phyloP scores from a whole-genome alignment of 106 monocot genomes.

The Platanthera guangdongensis region DNA sequence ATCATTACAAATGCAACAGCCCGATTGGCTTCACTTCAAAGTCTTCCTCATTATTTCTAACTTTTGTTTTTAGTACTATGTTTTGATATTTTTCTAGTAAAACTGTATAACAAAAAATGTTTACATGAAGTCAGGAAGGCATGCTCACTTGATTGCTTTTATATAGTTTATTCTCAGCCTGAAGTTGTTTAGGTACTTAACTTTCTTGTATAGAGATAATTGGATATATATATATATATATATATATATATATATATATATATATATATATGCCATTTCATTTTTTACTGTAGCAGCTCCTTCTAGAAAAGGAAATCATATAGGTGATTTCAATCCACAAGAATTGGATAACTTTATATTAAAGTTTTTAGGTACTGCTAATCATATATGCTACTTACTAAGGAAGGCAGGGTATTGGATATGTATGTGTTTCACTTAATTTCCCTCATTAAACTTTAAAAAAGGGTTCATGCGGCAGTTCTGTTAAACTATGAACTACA shows the following conservation, averaged over 20 bases:
- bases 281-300: slow-evolving; percentile 16
- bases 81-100: background rate
- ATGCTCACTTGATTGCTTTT: background rate
- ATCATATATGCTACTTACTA: background rate
- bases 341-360: slow-evolving; percentile 36
- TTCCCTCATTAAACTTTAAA: slow-evolving; percentile 25
- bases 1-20: no score
- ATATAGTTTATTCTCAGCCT: background rate
- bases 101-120: background rate
- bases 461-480: slow-evolving; percentile 81
- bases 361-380: slow-evolving; percentile 39
- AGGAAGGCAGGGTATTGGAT: background rate
- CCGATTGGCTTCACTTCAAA: slow-evolving; percentile 61
- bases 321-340: slow-evolving; percentile 94
- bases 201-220: background rate
- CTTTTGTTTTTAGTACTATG: background rate
- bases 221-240: background rate
- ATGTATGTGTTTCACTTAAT: background rate
- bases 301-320: slow-evolving; percentile 77
- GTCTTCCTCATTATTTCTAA: slow-evolving; percentile 14
- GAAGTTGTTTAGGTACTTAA: background rate
- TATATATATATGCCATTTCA: background rate
- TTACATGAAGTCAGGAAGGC: background rate
- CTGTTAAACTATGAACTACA: background rate
- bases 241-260: background rate